These are phyloP conservation scores for Nicotiana knightiana DNA, from an alignment of 257 asterid species.

Conservation along the genomic window DNA sequence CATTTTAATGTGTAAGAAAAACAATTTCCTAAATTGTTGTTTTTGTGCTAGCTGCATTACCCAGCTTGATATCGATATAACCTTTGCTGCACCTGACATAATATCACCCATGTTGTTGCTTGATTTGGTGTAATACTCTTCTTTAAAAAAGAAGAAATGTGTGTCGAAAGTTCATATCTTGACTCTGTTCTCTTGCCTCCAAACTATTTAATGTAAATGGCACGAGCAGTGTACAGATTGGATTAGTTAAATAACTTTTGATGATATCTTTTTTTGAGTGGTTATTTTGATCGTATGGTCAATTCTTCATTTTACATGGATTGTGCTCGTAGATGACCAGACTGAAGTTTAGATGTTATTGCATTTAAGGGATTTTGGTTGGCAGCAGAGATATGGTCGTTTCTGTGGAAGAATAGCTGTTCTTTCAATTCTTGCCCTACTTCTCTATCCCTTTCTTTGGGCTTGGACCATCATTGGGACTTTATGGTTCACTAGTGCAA, in stretches of 20 bases:
- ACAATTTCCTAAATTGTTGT: not conserved
- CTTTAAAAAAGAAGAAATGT: no score
- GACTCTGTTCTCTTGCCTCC: not conserved
- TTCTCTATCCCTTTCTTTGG: slow-evolving; percentile 85
- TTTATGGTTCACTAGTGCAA: slow-evolving; percentile 81
- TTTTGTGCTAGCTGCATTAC: not conserved
- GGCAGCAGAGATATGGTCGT: slow-evolving; percentile 83
- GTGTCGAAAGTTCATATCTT: not conserved
- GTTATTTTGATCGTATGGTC: not conserved
- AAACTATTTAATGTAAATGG: not conserved
- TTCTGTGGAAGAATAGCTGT: slow-evolving; percentile 82
- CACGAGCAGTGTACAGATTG: not conserved
- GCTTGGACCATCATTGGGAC: slow-evolving; percentile 86
- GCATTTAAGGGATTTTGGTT: slow-evolving; percentile 76
- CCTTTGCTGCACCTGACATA: not conserved
- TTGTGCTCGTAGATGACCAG: not conserved
- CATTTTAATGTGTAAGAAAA: not conserved
- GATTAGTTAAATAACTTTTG: not conserved
- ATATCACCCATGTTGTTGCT: not conserved
- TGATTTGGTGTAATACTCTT: not conserved
- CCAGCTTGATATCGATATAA: not conserved
- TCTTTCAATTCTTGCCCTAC: slow-evolving; percentile 60
- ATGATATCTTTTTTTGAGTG: not conserved
- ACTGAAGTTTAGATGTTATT: not conserved
- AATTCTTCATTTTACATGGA: no score